phyloP scores from a whole-genome alignment of 139 green algal genomes.

The Chlorella sp. region DNA sequence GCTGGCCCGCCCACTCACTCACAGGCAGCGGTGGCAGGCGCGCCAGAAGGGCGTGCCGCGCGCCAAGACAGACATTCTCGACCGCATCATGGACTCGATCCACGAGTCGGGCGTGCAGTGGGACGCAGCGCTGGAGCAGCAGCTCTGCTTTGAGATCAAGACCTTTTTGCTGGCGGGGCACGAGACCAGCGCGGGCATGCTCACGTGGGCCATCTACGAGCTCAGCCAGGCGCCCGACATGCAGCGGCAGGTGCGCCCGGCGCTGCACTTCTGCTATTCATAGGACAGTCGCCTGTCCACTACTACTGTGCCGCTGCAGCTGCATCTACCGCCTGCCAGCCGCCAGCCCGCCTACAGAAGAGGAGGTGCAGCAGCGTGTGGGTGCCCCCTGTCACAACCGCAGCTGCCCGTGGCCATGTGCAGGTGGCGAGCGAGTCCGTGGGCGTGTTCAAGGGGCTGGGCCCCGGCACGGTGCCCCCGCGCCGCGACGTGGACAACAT shows the following conservation, averaged over 20 bases:
- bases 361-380: background rate
- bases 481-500: conserved; percentile 59
- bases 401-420: background rate
- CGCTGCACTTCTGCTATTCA: background rate
- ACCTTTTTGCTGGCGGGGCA: conserved; percentile 94
- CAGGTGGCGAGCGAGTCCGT: conserved; percentile 49
- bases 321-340: no score
- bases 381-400: background rate
- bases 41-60: conserved; percentile 19
- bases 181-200: conserved; percentile 90
- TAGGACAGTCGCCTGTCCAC: no score
- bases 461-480: conserved; percentile 17
- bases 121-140: conserved; percentile 55
- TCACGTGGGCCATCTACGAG: conserved; percentile 84
- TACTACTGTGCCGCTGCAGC: no score
- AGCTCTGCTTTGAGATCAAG: conserved; percentile 96
- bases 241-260: conserved; percentile 18
- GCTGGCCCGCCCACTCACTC: background rate
- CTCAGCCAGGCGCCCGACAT: conserved; percentile 39
- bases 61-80: conserved; percentile 60
- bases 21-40: conserved; percentile 29
- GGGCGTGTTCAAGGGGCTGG: conserved; percentile 32
- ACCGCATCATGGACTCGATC: conserved; percentile 66
- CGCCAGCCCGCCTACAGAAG: no score
- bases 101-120: conserved; percentile 52